Evolutionary conservation across 2,329 filamentous ascomycete genomes (phyloP).

Genomic region (Aspergillus bombycis): DNA sequence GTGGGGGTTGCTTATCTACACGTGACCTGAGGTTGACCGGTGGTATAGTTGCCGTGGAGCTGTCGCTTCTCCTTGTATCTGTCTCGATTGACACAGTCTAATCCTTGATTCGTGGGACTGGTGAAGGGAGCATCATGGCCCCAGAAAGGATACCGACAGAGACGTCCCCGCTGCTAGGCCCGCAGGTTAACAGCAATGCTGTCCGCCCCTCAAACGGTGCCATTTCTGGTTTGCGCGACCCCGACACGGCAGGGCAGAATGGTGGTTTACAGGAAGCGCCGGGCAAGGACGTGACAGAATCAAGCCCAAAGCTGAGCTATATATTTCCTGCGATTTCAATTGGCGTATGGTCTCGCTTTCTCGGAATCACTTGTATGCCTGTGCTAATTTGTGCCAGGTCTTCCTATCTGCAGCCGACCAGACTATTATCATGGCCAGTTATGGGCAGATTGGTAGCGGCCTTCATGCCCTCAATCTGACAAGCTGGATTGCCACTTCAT

Average conservation of each 20-base stretch:
- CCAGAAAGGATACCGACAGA: slow-evolving; percentile 36
- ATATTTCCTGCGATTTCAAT: slow-evolving; percentile 65
- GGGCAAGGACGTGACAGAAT: slow-evolving; percentile 46
- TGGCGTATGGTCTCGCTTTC: slow-evolving; percentile 53
- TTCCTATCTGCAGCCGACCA: slow-evolving; percentile 76
- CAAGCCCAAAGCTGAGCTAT: slow-evolving; percentile 56
- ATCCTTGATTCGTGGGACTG: slow-evolving; percentile 8
- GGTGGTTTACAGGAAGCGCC: slow-evolving; percentile 18
- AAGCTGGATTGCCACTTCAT: slow-evolving; percentile 72
- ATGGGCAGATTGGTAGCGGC: slow-evolving; percentile 76
- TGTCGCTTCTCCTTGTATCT: background rate
- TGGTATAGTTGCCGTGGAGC: background rate
- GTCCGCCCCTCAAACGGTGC: slow-evolving; percentile 25
- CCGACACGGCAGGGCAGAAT: slow-evolving; percentile 23
- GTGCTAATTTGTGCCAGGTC: slow-evolving; percentile 51
- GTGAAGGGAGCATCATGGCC: slow-evolving; percentile 25
- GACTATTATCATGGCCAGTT: slow-evolving; percentile 76
- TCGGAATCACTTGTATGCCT: background rate
- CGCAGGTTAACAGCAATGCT: slow-evolving; percentile 30
- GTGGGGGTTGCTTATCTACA: slow-evolving; percentile 24
- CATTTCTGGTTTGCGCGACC: slow-evolving; percentile 25
- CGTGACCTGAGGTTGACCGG: slow-evolving; percentile 10
- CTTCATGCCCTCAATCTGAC: slow-evolving; percentile 73
- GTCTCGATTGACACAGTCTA: background rate
- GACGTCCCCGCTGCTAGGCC: slow-evolving; percentile 50